These are phyloP conservation scores for Miscanthus lutarioriparius DNA, from an alignment of 176 grass and related monocot species.

Conservation along the genomic window DNA sequence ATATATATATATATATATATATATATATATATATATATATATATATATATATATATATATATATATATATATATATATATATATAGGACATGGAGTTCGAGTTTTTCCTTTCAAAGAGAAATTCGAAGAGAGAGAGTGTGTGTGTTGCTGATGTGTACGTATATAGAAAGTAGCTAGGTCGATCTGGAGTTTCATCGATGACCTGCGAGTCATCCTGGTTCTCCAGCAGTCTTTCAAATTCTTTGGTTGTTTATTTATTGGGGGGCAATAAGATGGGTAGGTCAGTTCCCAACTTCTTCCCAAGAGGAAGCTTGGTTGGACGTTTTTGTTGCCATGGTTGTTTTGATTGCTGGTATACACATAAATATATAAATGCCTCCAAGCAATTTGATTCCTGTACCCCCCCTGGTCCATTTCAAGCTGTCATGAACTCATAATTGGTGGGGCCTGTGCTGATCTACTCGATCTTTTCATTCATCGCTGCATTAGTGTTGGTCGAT, in stretches of 20 bases:
- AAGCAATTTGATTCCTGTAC: constrained; percentile 31
- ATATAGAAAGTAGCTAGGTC: neutral
- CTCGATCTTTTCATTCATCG: constrained; percentile 21
- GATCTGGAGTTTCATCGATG: neutral
- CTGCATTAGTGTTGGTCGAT: constrained; percentile 11
- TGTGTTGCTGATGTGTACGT: neutral
- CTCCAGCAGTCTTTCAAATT: neutral
- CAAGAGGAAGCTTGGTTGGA: constrained; percentile 26
- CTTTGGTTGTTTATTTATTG: neutral
- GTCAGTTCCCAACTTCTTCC: constrained; percentile 21
- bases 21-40: too few relatives aligned
- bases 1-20: too few relatives aligned
- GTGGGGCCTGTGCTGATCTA: neutral
- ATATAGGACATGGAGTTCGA: neutral
- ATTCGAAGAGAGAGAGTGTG: neutral
- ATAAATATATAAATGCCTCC: neutral
- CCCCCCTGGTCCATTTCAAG: constrained; percentile 31
- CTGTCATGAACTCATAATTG: constrained; percentile 1
- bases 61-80: too few relatives aligned
- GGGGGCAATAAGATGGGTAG: constrained; percentile 12
- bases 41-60: too few relatives aligned
- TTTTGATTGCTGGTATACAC: neutral
- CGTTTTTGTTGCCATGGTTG: constrained; percentile 9
- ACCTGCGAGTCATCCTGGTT: neutral
- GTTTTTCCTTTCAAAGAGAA: neutral